Percentiles rank a stretch among this genome's conserved stretches.
Evolutionary conservation across 495 filamentous ascomycete species (phyloP).

Genomic region (Aspergillus avenaceus): DNA sequence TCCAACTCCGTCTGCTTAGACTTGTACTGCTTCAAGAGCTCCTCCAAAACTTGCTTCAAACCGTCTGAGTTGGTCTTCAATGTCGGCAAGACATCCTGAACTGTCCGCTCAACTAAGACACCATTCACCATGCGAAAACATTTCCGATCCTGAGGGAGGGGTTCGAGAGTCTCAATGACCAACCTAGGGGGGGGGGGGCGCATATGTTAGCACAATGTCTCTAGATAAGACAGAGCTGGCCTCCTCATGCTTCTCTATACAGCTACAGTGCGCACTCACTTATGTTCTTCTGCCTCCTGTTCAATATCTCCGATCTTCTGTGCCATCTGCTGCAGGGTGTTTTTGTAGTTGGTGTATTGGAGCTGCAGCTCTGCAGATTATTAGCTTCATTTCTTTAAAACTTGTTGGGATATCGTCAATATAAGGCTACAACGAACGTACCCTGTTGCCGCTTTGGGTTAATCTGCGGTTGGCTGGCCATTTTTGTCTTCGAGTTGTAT

Average conservation of each 20-base stretch:
- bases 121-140: constrained; percentile 99
- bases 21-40: constrained; percentile 96
- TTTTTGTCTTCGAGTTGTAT: constrained; percentile 13
- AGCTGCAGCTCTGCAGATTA: constrained; percentile 72
- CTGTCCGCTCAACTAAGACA: constrained; percentile 88
- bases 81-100: constrained; percentile 84
- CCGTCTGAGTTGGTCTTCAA: constrained; percentile 94
- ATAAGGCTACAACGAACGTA: constrained; percentile 29
- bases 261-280: constrained; percentile 53
- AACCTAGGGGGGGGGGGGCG: constrained; percentile 73
- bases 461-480: constrained; percentile 45
- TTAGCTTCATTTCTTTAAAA: constrained; percentile 15
- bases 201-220: constrained; percentile 2
- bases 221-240: neutral
- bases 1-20: constrained; percentile 91
- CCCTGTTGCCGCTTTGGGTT: constrained; percentile 80
- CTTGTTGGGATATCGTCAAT: too few relatives aligned
- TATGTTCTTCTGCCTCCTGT: constrained; percentile 95
- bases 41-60: constrained; percentile 91
- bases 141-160: constrained; percentile 80
- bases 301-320: constrained; percentile 97
- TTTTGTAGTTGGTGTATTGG: constrained; percentile 95
- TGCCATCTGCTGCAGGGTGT: constrained; percentile 86
- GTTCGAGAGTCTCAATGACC: constrained; percentile 88
- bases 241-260: neutral